phyloP scores from a whole-genome alignment of 2,329 filamentous ascomycete species.

The Epicoccum nigrum region DNA sequence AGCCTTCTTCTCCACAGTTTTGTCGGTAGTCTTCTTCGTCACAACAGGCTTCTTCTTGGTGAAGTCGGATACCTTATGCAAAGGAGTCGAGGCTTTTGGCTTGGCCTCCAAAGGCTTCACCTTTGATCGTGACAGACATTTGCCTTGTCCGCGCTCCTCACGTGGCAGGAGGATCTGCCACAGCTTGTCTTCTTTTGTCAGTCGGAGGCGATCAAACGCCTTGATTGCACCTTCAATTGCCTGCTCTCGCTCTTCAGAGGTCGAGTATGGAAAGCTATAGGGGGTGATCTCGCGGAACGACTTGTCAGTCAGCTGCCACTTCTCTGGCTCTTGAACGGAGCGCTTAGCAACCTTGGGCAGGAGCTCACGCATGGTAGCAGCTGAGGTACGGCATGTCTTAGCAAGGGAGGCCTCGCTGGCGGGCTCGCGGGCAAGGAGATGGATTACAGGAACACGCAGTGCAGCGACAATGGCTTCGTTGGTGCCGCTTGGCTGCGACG shows the following conservation, averaged over 20 bases:
- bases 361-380: conserved; percentile 39
- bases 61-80: conserved; percentile 49
- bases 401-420: conserved; percentile 39
- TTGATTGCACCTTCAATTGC: conserved; percentile 68
- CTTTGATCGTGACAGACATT: conserved; percentile 64
- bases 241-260: conserved; percentile 60
- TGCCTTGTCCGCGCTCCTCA: conserved; percentile 67
- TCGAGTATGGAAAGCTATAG: conserved; percentile 65
- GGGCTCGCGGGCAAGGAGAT: conserved; percentile 59
- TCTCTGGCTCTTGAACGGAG: conserved; percentile 53
- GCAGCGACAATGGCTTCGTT: conserved; percentile 46
- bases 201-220: conserved; percentile 66
- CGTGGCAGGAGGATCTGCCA: conserved; percentile 68
- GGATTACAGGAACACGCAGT: conserved; percentile 53
- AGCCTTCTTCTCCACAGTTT: conserved; percentile 42
- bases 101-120: conserved; percentile 51
- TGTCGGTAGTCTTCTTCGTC: conserved; percentile 52
- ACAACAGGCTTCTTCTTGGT: conserved; percentile 50
- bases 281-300: conserved; percentile 67
- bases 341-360: conserved; percentile 59
- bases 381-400: conserved; percentile 39
- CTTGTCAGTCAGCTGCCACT: conserved; percentile 60
- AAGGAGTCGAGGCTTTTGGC: conserved; percentile 41
- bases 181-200: conserved; percentile 64
- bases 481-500: conserved; percentile 49